Base-by-base conservation (phyloP, 169 alveolate species). In the Plasmodium yoelii region DNA sequence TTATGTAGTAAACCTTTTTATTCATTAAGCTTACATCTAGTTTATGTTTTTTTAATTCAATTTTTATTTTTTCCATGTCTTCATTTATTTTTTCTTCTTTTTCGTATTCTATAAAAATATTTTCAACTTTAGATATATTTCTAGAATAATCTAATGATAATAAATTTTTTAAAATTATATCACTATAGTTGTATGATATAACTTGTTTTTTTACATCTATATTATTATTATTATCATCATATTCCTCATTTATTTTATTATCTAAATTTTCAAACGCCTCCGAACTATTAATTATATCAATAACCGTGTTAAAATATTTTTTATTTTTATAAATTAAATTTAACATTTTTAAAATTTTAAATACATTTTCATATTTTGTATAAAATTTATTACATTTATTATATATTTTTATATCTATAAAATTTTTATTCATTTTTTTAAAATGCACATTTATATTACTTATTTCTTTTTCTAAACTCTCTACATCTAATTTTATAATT, bases 51-150 rank as follows among this genome's bases (percentile, higher is more conserved):
- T 63, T 77, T 19, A 77, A 56, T 6, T 1, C 9, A 2, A 1
- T 57, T 13, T 51, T 77, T 7, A 77, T 18, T 5, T 1, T n/a
- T 4, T 77, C 77, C 26, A 77, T 22, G 5, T 65, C 26, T 34
- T 44, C 80, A 26, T 77, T 77, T 22, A 77, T 77, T 34, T 63
- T 63, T 51, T 77, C 49, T 51, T 77, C 88, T 46, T 64, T 77
- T 34, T 49, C 88, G 8, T 49, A 77, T n/a, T 77, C 77, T n/a
- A 49, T 28, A 46, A 68, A 77, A 7, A 77, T 63, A 19, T 61
- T 28, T 15, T 77, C 88, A 5, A 77, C 22, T 12, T 47, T 15
- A 1, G 69, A 42, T 13, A 77, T 1, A 18, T 53, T 63, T 56
- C 39, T 64, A 13, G 46, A 34, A 44, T 63, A 49, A 22, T 64